A percentile compares a stretch with the other conserved stretches of the same genome.
These are phyloP conservation scores for Carex arenaria DNA, from an alignment of 202 grass and related monocot genomes.

Conservation along the genomic window DNA sequence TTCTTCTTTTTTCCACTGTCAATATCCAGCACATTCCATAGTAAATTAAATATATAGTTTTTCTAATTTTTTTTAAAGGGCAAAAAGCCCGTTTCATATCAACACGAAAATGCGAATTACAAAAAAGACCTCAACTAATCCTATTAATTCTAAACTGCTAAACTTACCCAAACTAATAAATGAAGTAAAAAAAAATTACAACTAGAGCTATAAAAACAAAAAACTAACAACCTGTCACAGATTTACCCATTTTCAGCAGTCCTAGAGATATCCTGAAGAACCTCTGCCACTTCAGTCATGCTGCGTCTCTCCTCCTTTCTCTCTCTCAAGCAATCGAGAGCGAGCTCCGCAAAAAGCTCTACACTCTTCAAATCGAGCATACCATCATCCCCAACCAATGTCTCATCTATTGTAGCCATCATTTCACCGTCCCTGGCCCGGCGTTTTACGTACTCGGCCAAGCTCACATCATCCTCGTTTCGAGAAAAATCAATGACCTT, in stretches of 20 bases:
- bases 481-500: constrained; percentile 33
- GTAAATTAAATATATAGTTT: no score
- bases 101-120: no score
- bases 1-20: neutral
- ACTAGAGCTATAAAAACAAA: neutral
- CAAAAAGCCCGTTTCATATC: no score
- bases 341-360: constrained; percentile 23
- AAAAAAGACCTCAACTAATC: no score
- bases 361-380: neutral
- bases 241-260: neutral
- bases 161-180: no score
- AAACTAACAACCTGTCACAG: neutral
- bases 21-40: neutral
- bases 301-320: constrained; percentile 30
- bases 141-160: no score
- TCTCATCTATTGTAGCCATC: constrained; percentile 16
- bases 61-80: no score
- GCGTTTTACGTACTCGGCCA: constrained; percentile 23
- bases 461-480: constrained; percentile 23
- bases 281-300: constrained; percentile 26
- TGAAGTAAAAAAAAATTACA: no score
- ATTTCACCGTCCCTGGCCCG: constrained; percentile 6
- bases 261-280: constrained; percentile 19
- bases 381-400: neutral
- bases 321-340: constrained; percentile 26